Conservation (phyloP, 192 early-diverging fungal species). For the Backusella tuberculispora region DNA sequence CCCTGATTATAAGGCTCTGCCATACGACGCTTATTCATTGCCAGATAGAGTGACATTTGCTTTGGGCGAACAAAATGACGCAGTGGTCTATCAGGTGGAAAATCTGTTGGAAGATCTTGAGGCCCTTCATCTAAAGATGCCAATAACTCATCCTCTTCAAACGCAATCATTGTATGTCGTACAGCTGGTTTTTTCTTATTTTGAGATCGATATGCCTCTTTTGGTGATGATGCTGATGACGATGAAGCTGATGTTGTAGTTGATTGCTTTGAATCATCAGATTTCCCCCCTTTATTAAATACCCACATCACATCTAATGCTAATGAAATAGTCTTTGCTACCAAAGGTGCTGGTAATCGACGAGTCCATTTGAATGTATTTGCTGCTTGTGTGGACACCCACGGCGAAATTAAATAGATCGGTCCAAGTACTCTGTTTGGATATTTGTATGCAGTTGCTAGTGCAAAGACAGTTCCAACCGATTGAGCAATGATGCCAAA, state of each 20-base stretch:
- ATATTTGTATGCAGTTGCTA: constrained; percentile 38
- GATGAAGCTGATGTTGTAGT: not conserved
- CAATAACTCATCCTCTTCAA: constrained; percentile 39
- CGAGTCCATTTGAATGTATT: constrained; percentile 47
- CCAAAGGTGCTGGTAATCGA: constrained; percentile 35
- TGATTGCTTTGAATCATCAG: not conserved
- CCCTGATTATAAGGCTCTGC: constrained; percentile 38
- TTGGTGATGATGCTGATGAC: not conserved
- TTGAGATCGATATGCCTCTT: not conserved
- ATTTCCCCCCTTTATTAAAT: constrained; percentile 28
- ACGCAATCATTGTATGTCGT: constrained; percentile 21
- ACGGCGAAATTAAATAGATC: constrained; percentile 40
- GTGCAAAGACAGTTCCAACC: constrained; percentile 46
- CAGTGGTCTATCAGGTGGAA: constrained; percentile 45
- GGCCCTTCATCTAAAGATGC: constrained; percentile 34
- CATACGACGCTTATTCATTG: constrained; percentile 42
- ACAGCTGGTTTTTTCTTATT: not conserved
- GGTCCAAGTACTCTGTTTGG: constrained; percentile 35
- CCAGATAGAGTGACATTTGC: constrained; percentile 39
- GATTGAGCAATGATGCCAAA: constrained; percentile 46
- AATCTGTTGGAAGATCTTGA: constrained; percentile 39
- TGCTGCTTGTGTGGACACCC: constrained; percentile 43
- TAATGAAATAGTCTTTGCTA: constrained; percentile 33
- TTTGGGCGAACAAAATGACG: constrained; percentile 43
- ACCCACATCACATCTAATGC: constrained; percentile 46